These are phyloP conservation scores for Cinnamomum micranthum DNA, from an alignment of 164 flowering plant genomes.

Conservation along the genomic window DNA sequence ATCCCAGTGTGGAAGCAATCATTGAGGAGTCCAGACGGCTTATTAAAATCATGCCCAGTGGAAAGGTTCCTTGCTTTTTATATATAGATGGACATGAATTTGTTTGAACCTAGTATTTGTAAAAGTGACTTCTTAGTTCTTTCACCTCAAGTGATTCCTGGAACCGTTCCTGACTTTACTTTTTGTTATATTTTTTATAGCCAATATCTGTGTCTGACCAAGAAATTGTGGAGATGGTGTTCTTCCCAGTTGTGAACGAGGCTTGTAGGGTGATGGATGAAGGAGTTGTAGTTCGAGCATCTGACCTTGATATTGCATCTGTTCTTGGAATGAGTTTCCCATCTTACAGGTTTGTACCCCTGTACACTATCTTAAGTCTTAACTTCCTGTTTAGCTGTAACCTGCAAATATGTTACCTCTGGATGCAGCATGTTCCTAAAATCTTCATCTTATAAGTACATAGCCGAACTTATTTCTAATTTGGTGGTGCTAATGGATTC, in stretches of 20 bases:
- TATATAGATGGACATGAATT: not conserved
- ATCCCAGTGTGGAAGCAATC: conserved; percentile 64
- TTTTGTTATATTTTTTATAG: conserved; percentile 32
- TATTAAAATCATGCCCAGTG: conserved; percentile 70
- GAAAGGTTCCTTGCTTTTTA: conserved; percentile 55
- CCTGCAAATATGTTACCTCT: not conserved
- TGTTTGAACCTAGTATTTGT: not conserved
- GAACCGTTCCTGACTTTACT: not conserved
- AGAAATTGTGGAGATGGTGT: conserved; percentile 87
- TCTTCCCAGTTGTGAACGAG: conserved; percentile 96
- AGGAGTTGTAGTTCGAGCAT: conserved; percentile 77
- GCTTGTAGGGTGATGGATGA: conserved; percentile 90
- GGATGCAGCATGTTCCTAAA: no score
- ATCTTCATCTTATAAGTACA: no score
- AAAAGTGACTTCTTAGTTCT: no score
- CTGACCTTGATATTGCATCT: conserved; percentile 90
- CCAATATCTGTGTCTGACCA: conserved; percentile 67
- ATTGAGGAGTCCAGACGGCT: conserved; percentile 69
- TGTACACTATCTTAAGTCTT: not conserved
- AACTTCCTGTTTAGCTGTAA: not conserved
- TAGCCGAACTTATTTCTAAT: no score
- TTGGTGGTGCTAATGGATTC: no score
- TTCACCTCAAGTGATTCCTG: no score
- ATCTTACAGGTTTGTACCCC: conserved; percentile 60
- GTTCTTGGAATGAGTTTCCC: conserved; percentile 99